Percentiles rank a stretch among this genome's conserved stretches.
Conservation (phyloP, 805 yeast genomes). For the Lipomyces yamadae region DNA sequence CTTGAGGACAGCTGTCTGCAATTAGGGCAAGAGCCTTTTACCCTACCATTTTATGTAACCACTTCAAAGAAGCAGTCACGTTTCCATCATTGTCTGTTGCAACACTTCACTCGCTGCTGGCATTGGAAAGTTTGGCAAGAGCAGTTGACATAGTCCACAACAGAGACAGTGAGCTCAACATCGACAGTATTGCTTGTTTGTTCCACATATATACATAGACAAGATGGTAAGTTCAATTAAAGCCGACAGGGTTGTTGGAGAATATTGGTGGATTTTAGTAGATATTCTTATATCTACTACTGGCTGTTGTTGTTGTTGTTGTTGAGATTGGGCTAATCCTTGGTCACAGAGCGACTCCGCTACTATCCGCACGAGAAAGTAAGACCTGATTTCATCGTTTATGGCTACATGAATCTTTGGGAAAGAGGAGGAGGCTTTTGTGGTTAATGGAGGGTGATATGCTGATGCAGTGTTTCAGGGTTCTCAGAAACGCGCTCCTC, state of each 20-base stretch:
- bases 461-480: slow-evolving; percentile 45
- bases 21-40: no score
- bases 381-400: slow-evolving; percentile 14
- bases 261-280: not conserved
- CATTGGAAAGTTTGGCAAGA: not conserved
- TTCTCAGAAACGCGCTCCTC: slow-evolving; percentile 98
- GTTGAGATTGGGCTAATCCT: slow-evolving; percentile 27
- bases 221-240: slow-evolving; percentile 24
- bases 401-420: not conserved
- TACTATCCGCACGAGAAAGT: slow-evolving; percentile 98
- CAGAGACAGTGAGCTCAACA: not conserved
- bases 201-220: slow-evolving; percentile 15
- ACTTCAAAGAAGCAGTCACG: no score
- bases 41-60: no score
- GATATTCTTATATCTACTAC: not conserved
- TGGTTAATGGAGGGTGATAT: not conserved
- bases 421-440: not conserved
- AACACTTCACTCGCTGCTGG: not conserved
- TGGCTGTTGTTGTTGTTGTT: slow-evolving; percentile 7
- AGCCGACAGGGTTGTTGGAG: not conserved
- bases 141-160: not conserved
- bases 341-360: slow-evolving; percentile 72
- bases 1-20: no score
- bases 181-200: slow-evolving; percentile 12
- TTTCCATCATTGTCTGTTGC: not conserved